phyloP scores from a whole-genome alignment of 2,329 filamentous ascomycete genomes.

The Cytospora paraplurivora region DNA sequence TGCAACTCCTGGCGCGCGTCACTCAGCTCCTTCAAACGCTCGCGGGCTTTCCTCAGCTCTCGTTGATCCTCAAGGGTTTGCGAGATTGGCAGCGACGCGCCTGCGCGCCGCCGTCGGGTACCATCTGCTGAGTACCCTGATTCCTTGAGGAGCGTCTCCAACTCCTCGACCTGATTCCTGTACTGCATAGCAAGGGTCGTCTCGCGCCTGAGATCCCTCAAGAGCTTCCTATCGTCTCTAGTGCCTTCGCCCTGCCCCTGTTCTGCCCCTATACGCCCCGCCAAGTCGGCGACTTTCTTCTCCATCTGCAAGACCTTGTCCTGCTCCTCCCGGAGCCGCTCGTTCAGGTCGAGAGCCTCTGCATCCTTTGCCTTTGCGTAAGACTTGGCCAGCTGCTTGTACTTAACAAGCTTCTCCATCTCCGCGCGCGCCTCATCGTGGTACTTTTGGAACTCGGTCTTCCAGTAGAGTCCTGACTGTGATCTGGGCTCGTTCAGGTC shows the following conservation, averaged over 20 bases:
- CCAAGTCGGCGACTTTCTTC: conserved; percentile 60
- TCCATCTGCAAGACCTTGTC: conserved; percentile 67
- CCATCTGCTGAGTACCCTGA: conserved; percentile 37
- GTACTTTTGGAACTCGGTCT: conserved; percentile 74
- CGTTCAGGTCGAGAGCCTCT: conserved; percentile 66
- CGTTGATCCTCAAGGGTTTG: conserved; percentile 56
- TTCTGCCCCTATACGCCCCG: conserved; percentile 53
- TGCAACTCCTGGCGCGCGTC: conserved; percentile 56
- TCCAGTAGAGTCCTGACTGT: conserved; percentile 78
- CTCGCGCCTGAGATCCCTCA: conserved; percentile 59
- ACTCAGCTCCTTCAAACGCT: conserved; percentile 55
- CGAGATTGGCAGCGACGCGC: conserved; percentile 53
- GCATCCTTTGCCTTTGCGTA: conserved; percentile 78
- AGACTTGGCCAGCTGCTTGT: conserved; percentile 77
- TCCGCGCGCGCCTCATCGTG: conserved; percentile 71
- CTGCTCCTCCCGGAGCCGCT: conserved; percentile 69
- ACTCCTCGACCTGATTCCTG: conserved; percentile 59
- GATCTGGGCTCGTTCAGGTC: conserved; percentile 75
- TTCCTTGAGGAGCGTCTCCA: conserved; percentile 54
- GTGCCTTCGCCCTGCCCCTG: conserved; percentile 41
- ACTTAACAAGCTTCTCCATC: conserved; percentile 76
- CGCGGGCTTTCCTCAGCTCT: conserved; percentile 56
- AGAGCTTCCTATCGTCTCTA: conserved; percentile 49
- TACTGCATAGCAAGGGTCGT: conserved; percentile 61
- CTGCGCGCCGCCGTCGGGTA: conserved; percentile 40